A percentile compares a stretch with the other conserved stretches of the same genome.
Evolutionary conservation across 2,329 filamentous ascomycete species (phyloP).

Genomic region (Pyrenophora seminiperda): DNA sequence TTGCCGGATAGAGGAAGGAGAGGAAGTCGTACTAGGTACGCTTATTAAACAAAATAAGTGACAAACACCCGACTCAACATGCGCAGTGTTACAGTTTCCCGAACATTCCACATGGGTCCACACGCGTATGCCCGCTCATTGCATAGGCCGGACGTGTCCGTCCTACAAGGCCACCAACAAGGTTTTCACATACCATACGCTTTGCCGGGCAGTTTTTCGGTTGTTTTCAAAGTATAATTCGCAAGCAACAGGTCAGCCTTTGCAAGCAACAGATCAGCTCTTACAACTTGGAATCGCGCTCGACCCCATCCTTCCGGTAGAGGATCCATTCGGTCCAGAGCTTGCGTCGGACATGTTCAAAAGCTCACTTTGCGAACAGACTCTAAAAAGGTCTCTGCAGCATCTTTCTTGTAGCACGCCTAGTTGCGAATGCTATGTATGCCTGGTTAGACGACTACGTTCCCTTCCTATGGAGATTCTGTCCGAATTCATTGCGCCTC

Average conservation of each 20-base stretch:
- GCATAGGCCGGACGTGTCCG: neutral
- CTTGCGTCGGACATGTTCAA: neutral
- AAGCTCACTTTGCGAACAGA: neutral
- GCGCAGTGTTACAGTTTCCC: neutral
- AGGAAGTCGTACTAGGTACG: neutral
- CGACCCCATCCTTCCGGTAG: neutral
- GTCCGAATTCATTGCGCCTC: neutral
- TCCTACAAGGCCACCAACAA: neutral
- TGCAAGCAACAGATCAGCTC: too few species aligned
- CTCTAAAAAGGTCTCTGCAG: neutral
- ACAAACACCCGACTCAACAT: neutral
- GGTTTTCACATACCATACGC: neutral
- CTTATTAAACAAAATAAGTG: neutral
- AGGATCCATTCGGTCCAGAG: neutral
- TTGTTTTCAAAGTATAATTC: neutral
- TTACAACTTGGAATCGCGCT: neutral
- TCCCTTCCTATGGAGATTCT: neutral
- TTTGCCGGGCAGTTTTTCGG: neutral
- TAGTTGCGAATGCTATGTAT: neutral
- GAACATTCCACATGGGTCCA: neutral
- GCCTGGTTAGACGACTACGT: neutral
- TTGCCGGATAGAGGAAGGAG: neutral
- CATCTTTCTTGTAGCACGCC: neutral
- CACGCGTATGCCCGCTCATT: neutral
- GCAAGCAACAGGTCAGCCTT: too few species aligned